Percentiles rank a stretch among this genome's conserved stretches.
phyloP scores from a whole-genome alignment of 2,329 filamentous ascomycete species.

The Huntiella omanensis region DNA sequence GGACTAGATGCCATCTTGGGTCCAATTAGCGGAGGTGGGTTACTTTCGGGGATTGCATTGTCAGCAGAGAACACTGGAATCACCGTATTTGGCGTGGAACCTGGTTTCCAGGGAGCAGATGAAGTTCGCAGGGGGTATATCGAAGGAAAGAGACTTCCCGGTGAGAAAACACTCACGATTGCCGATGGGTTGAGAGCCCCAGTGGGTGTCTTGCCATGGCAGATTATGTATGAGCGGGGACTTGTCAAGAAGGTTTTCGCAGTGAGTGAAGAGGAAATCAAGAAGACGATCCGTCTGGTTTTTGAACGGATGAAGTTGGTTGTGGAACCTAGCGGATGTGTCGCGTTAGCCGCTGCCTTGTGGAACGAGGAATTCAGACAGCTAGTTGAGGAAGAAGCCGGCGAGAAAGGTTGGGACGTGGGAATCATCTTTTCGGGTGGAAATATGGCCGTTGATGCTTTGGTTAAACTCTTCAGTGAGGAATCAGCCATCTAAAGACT shows the following conservation, averaged over 20 bases:
- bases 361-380: conserved; percentile 69
- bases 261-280: conserved; percentile 70
- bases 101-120: conserved; percentile 63
- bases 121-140: conserved; percentile 58
- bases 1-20: conserved; percentile 54
- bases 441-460: conserved; percentile 35
- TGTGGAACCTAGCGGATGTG: conserved; percentile 72
- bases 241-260: conserved; percentile 53
- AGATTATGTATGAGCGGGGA: conserved; percentile 49
- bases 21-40: conserved; percentile 73
- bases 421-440: conserved; percentile 42
- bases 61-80: conserved; percentile 54
- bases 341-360: conserved; percentile 64
- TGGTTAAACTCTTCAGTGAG: conserved; percentile 30
- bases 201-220: conserved; percentile 59
- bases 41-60: conserved; percentile 68
- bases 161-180: conserved; percentile 60
- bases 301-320: conserved; percentile 80
- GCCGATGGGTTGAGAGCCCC: conserved; percentile 80
- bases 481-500: background rate
- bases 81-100: conserved; percentile 72
- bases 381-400: conserved; percentile 50
- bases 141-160: conserved; percentile 41
- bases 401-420: conserved; percentile 54
- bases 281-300: conserved; percentile 54